These are phyloP conservation scores for Cicer cuneatum DNA, from an alignment of 306 rosid species.

Conservation along the genomic window DNA sequence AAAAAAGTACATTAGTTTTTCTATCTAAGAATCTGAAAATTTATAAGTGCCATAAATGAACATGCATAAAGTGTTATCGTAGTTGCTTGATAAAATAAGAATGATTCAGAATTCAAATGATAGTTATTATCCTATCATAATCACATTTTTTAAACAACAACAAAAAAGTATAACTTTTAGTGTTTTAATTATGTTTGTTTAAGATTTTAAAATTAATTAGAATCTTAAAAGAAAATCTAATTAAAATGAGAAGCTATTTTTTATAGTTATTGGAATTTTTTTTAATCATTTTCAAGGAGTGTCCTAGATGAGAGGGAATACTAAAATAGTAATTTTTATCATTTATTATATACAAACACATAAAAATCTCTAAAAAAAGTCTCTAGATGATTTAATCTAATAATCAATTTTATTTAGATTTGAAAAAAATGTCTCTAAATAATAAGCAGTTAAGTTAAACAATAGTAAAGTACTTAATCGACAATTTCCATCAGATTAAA, in stretches of 20 bases:
- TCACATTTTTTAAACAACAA: background rate
- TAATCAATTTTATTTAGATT: too few relatives aligned
- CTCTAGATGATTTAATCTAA: too few relatives aligned
- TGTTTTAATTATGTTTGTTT: background rate
- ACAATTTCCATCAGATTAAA: slow-evolving; percentile 4
- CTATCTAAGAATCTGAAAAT: slow-evolving; percentile 29
- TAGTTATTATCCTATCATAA: background rate
- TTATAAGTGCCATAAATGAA: slow-evolving; percentile 9
- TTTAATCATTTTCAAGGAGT: background rate
- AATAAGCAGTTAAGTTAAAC: too few relatives aligned
- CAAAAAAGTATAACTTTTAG: too few relatives aligned
- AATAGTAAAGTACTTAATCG: background rate
- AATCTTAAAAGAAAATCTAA: too few relatives aligned
- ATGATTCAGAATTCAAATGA: background rate
- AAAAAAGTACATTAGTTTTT: slow-evolving; percentile 19
- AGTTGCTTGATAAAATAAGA: background rate
- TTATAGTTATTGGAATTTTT: too few relatives aligned
- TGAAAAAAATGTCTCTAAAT: too few relatives aligned
- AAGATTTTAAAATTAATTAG: too few relatives aligned
- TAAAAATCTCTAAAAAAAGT: background rate
- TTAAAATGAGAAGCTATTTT: too few relatives aligned
- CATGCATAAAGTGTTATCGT: slow-evolving; percentile 14
- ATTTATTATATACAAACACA: background rate
- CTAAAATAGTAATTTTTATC: background rate
- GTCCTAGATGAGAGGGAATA: background rate